Conservation (phyloP, 1,139 yeast species). For the Blastobotrys proliferans region DNA sequence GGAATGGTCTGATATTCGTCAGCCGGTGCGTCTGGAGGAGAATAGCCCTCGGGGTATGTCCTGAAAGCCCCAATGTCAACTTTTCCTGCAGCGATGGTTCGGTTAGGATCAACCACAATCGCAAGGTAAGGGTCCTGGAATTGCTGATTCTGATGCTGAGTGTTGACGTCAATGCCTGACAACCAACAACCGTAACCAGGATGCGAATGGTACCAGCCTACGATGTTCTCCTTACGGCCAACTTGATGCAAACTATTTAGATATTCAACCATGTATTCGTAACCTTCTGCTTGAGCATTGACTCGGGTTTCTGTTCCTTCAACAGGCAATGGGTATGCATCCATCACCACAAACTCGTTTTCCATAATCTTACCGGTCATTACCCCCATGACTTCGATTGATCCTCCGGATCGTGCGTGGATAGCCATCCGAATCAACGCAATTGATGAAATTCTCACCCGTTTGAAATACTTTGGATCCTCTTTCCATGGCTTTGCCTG, state of each 20-base stretch:
- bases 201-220: conserved; percentile 89
- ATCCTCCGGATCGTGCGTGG: conserved; percentile 82
- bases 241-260: conserved; percentile 55
- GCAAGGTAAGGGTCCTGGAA: conserved; percentile 93
- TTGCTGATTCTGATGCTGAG: conserved; percentile 77
- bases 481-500: conserved; percentile 43
- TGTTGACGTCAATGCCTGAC: conserved; percentile 84
- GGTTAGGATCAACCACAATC: conserved; percentile 78
- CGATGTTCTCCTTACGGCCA: conserved; percentile 58
- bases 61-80: conserved; percentile 92
- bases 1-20: conserved; percentile 38
- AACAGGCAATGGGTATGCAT: conserved; percentile 83
- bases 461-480: conserved; percentile 59
- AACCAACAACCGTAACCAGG: conserved; percentile 98
- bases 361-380: conserved; percentile 69
- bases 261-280: conserved; percentile 90
- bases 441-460: conserved; percentile 64
- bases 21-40: conserved; percentile 21
- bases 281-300: conserved; percentile 90
- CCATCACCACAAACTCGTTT: conserved; percentile 65
- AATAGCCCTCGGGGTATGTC: conserved; percentile 55
- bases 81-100: conserved; percentile 58
- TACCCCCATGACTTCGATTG: conserved; percentile 96
- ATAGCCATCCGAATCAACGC: conserved; percentile 76
- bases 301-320: conserved; percentile 96